Conservation (phyloP, 805 yeast genomes). For the Candida xiaguanensis region DNA sequence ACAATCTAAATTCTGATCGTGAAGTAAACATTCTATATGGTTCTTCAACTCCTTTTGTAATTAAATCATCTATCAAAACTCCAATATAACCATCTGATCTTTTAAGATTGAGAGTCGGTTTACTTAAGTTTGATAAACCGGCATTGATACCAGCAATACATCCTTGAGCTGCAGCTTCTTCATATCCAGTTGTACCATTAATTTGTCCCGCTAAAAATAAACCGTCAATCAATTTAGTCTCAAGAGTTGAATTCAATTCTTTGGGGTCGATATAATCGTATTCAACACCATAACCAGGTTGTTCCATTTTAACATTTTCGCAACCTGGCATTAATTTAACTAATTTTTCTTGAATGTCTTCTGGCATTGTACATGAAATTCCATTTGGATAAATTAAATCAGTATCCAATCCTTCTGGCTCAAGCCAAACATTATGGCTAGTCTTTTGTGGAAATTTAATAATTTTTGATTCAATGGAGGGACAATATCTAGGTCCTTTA, state of each 20-base stretch:
- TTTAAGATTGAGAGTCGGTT: conserved; percentile 49
- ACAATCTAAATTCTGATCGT: conserved; percentile 87
- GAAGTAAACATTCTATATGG: conserved; percentile 99
- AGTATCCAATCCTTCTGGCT: conserved; percentile 90
- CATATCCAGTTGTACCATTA: conserved; percentile 98
- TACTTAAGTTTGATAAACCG: conserved; percentile 50
- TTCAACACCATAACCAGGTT: conserved; percentile 99
- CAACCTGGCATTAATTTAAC: conserved; percentile 81
- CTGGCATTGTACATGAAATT: conserved; percentile 94
- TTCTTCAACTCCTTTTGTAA: conserved; percentile 93
- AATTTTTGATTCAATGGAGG: conserved; percentile 89
- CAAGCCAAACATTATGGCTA: conserved; percentile 86
- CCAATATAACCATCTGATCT: conserved; percentile 90
- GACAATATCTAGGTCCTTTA: conserved; percentile 96
- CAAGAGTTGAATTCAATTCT: conserved; percentile 71
- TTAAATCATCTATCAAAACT: conserved; percentile 87
- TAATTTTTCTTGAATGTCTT: conserved; percentile 76
- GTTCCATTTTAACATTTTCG: conserved; percentile 81
- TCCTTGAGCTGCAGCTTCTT: conserved; percentile 98
- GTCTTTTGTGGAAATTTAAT: conserved; percentile 73
- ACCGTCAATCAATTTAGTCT: conserved; percentile 76
- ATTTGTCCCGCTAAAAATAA: conserved; percentile 93
- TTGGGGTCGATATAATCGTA: conserved; percentile 95
- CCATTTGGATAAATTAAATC: conserved; percentile 95
- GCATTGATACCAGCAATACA: conserved; percentile 95